Percentiles rank a stretch among this genome's conserved stretches.
These are phyloP conservation scores for Sutorius australiensis DNA, from an alignment of 768 basidiomycete species.

Conservation along the genomic window DNA sequence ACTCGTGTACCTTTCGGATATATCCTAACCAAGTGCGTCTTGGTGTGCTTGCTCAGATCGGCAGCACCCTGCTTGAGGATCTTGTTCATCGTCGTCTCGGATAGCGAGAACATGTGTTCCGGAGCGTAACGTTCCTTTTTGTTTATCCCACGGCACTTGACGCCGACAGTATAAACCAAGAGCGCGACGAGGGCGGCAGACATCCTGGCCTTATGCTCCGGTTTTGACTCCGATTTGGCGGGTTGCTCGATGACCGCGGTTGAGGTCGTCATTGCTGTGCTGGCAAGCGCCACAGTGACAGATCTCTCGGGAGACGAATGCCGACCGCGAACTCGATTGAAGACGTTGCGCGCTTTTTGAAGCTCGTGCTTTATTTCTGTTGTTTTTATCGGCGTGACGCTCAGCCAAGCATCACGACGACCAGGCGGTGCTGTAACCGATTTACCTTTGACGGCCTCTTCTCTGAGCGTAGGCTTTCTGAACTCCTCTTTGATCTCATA, in stretches of 20 bases:
- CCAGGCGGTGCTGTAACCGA: neutral
- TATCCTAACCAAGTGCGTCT: constrained; percentile 74
- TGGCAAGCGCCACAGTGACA: constrained; percentile 14
- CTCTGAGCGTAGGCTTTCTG: constrained; percentile 23
- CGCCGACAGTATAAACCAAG: constrained; percentile 92
- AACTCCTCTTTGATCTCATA: constrained; percentile 28
- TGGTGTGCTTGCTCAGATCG: constrained; percentile 83
- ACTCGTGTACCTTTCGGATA: constrained; percentile 86
- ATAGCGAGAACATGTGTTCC: constrained; percentile 90
- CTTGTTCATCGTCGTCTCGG: constrained; percentile 77
- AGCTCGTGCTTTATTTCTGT: constrained; percentile 40
- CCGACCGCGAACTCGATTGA: constrained; percentile 40
- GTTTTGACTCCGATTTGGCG: constrained; percentile 11
- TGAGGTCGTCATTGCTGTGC: constrained; percentile 6
- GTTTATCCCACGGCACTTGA: constrained; percentile 90
- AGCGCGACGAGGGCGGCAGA: constrained; percentile 68
- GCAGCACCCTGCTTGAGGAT: constrained; percentile 62
- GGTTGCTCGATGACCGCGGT: constrained; percentile 16
- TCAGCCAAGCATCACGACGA: constrained; percentile 14
- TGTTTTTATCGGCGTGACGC: constrained; percentile 2
- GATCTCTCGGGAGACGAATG: constrained; percentile 20
- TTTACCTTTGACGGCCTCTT: constrained; percentile 38
- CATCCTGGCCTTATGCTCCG: constrained; percentile 56
- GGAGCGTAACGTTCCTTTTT: constrained; percentile 81
- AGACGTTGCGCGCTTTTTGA: constrained; percentile 38